phyloP scores from a whole-genome alignment of 805 yeast genomes.

The Pichia nanzhaoensis region DNA sequence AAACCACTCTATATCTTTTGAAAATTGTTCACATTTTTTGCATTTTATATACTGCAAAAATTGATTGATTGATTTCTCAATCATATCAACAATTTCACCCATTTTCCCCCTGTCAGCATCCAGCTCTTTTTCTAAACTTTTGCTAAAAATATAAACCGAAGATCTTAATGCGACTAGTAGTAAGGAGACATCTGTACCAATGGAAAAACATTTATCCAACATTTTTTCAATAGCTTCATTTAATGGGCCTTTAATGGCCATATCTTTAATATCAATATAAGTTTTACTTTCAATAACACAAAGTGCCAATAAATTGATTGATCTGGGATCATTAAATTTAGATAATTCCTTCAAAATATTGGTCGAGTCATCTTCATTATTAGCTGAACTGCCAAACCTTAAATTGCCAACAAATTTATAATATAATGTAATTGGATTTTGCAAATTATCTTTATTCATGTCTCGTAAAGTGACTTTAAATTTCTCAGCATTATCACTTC shows the following conservation, averaged over 20 bases:
- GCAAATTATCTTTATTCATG: slow-evolving; percentile 22
- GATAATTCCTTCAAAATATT: slow-evolving; percentile 6
- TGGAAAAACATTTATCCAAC: slow-evolving; percentile 1
- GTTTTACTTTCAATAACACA: slow-evolving; percentile 28
- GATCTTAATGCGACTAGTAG: slow-evolving; percentile 16
- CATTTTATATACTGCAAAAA: slow-evolving; percentile 3
- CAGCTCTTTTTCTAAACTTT: slow-evolving; percentile 11
- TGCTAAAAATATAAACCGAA: slow-evolving; percentile 12
- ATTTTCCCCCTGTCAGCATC: neutral
- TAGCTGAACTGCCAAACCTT: slow-evolving; percentile 9
- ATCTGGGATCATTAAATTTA: neutral
- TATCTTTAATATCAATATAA: neutral
- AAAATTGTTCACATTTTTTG: neutral
- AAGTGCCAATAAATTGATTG: slow-evolving; percentile 18
- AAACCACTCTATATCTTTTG: slow-evolving; percentile 37
- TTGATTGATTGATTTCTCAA: neutral
- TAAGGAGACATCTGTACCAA: neutral
- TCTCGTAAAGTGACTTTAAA: slow-evolving; percentile 19
- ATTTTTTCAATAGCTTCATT: slow-evolving; percentile 7
- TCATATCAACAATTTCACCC: neutral
- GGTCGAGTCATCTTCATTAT: neutral
- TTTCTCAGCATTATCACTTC: slow-evolving; percentile 16
- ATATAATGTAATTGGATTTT: slow-evolving; percentile 28
- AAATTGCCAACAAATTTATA: slow-evolving; percentile 24
- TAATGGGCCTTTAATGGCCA: neutral